phyloP scores from a whole-genome alignment of 2,329 filamentous ascomycete genomes.

The Xylaria digitata region DNA sequence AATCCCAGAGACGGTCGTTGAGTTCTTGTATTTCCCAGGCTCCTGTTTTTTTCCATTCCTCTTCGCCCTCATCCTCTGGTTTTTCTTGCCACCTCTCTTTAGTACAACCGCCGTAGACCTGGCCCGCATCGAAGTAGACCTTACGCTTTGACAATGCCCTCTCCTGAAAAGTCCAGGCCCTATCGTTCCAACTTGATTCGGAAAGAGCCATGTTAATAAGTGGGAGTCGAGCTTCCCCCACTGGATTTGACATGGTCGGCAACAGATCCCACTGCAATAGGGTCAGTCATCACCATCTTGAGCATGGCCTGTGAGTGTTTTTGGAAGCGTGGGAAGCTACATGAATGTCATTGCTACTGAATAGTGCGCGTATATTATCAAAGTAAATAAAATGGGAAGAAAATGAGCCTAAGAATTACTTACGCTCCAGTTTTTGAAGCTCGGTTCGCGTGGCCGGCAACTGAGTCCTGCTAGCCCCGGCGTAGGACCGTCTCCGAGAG shows the following conservation, averaged over 20 bases:
- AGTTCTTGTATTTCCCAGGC: not conserved
- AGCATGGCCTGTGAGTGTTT: not conserved
- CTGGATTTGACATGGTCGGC: constrained; percentile 10
- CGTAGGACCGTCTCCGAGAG: constrained; percentile 21
- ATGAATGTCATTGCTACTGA: too few species aligned
- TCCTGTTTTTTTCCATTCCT: not conserved
- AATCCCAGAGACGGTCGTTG: not conserved
- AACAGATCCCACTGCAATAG: constrained; percentile 17
- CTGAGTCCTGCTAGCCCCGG: constrained; percentile 16
- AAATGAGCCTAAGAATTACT: not conserved
- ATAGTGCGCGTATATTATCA: not conserved
- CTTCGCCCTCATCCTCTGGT: not conserved
- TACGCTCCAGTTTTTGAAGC: constrained; percentile 12
- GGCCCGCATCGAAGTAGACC: constrained; percentile 12
- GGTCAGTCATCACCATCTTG: not conserved
- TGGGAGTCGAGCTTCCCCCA: constrained; percentile 14
- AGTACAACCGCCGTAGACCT: constrained; percentile 15
- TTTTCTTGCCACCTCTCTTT: constrained; percentile 13
- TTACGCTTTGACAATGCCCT: constrained; percentile 13
- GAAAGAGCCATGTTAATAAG: constrained; percentile 16
- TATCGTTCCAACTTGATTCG: constrained; percentile 11
- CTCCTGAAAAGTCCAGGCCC: constrained; percentile 14
- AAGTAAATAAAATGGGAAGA: not conserved
- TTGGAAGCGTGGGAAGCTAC: not conserved
- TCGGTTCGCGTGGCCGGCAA: constrained; percentile 11